Evolutionary conservation across 2,329 filamentous ascomycete species (phyloP).

Genomic region (Tolypocladium paradoxum): DNA sequence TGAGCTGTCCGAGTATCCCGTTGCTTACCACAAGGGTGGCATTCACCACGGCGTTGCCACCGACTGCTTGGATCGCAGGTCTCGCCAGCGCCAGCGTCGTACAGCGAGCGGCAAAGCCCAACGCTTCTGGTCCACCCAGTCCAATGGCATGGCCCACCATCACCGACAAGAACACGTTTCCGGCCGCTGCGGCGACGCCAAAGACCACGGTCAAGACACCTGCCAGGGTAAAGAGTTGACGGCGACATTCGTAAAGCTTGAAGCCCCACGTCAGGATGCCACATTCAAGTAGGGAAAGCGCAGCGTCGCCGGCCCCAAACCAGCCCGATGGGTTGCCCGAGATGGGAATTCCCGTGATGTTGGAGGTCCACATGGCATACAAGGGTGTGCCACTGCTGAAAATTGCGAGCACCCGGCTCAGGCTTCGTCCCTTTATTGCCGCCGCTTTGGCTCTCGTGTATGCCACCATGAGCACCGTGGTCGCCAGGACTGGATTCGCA

Average conservation of each 20-base stretch:
- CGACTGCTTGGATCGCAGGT: constrained; percentile 32
- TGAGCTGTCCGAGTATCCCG: constrained; percentile 33
- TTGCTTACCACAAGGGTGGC: constrained; percentile 41
- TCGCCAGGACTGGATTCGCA: constrained; percentile 37
- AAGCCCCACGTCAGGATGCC: constrained; percentile 43
- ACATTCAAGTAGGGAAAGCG: constrained; percentile 36
- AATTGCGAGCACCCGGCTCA: constrained; percentile 16
- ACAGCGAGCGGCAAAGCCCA: constrained; percentile 39
- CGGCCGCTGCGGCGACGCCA: constrained; percentile 24
- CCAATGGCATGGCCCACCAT: constrained; percentile 24
- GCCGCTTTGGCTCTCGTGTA: constrained; percentile 30
- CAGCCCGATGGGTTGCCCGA: constrained; percentile 11
- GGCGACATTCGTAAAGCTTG: constrained; percentile 40
- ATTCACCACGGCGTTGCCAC: constrained; percentile 35
- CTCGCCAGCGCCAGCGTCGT: constrained; percentile 39
- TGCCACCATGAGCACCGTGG: constrained; percentile 31
- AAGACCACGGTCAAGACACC: constrained; percentile 28
- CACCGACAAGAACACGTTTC: constrained; percentile 32
- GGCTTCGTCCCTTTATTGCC: constrained; percentile 13
- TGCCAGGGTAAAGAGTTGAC: constrained; percentile 31
- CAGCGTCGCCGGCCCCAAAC: constrained; percentile 38
- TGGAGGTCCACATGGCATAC: constrained; percentile 23
- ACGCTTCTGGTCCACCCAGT: constrained; percentile 20
- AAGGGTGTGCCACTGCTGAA: constrained; percentile 25
- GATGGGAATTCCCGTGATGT: constrained; percentile 3